These are phyloP conservation scores for Tulasnella sp. DNA, from an alignment of 768 basidiomycete genomes.

Conservation along the genomic window DNA sequence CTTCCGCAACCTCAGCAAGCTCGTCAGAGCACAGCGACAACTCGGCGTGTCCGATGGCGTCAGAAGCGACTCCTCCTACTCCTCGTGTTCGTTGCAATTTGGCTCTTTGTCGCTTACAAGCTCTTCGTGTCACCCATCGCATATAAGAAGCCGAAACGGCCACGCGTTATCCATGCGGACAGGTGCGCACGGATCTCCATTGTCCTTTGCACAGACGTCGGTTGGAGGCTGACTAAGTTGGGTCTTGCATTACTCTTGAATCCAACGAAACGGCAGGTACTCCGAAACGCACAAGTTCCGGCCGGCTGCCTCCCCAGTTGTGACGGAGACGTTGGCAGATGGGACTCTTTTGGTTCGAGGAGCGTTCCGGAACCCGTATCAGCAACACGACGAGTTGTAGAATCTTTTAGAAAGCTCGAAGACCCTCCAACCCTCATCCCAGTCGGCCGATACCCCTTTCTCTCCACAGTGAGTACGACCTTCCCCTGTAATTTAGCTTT, in stretches of 20 bases:
- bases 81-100: constrained; percentile 35
- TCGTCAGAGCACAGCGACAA: not conserved
- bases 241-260: not conserved
- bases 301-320: constrained; percentile 76
- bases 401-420: not conserved
- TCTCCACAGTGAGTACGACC: not conserved
- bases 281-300: constrained; percentile 74
- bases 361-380: constrained; percentile 28
- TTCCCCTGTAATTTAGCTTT: not conserved
- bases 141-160: constrained; percentile 24
- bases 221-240: not conserved
- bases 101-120: constrained; percentile 41
- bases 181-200: constrained; percentile 40
- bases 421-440: not conserved
- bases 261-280: constrained; percentile 45
- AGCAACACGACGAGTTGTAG: constrained; percentile 15
- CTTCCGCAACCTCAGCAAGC: not conserved
- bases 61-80: constrained; percentile 42
- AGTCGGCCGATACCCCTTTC: not conserved
- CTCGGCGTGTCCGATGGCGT: not conserved
- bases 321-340: constrained; percentile 68
- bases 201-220: not conserved
- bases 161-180: constrained; percentile 51
- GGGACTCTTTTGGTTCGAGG: constrained; percentile 65
- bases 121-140: constrained; percentile 25